A percentile compares a stretch with the other conserved stretches of the same genome.
Evolutionary conservation across 2,329 filamentous ascomycete genomes (phyloP).

Genomic region (Torrubiellomyces zombiae): DNA sequence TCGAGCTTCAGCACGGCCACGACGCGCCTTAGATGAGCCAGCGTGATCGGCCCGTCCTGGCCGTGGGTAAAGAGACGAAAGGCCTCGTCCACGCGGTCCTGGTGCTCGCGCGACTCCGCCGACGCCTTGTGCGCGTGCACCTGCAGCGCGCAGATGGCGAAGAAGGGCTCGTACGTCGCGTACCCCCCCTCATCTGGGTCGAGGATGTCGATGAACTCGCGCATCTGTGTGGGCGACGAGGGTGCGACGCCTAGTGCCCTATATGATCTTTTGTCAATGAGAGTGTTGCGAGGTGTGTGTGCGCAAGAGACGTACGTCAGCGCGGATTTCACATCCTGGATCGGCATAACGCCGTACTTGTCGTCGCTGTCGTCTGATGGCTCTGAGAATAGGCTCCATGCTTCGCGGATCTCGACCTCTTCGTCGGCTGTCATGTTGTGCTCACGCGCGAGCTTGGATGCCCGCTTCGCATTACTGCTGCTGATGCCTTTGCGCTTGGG

Average conservation of each 20-base stretch:
- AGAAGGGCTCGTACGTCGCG: slow-evolving; percentile 64
- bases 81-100: slow-evolving; percentile 60
- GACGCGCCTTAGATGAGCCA: slow-evolving; percentile 62
- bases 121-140: slow-evolving; percentile 44
- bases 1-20: slow-evolving; percentile 65
- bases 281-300: background rate
- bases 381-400: slow-evolving; percentile 67
- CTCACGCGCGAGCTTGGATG: slow-evolving; percentile 83
- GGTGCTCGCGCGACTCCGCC: slow-evolving; percentile 35
- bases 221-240: slow-evolving; percentile 45
- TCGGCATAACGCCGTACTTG: slow-evolving; percentile 53
- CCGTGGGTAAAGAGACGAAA: slow-evolving; percentile 62
- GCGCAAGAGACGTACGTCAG: slow-evolving; percentile 41
- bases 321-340: slow-evolving; percentile 51
- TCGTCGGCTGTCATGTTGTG: slow-evolving; percentile 71
- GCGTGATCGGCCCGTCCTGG: slow-evolving; percentile 46
- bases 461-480: slow-evolving; percentile 26
- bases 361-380: slow-evolving; percentile 53
- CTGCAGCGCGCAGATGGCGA: slow-evolving; percentile 78
- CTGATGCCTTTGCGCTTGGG: slow-evolving; percentile 32
- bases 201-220: slow-evolving; percentile 61
- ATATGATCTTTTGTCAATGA: slow-evolving; percentile 1
- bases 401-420: slow-evolving; percentile 81
- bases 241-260: slow-evolving; percentile 72
- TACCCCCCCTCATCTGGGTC: slow-evolving; percentile 70